Base-by-base conservation (phyloP, 495 filamentous ascomycete species). In the Ascodesmis nigricans region DNA sequence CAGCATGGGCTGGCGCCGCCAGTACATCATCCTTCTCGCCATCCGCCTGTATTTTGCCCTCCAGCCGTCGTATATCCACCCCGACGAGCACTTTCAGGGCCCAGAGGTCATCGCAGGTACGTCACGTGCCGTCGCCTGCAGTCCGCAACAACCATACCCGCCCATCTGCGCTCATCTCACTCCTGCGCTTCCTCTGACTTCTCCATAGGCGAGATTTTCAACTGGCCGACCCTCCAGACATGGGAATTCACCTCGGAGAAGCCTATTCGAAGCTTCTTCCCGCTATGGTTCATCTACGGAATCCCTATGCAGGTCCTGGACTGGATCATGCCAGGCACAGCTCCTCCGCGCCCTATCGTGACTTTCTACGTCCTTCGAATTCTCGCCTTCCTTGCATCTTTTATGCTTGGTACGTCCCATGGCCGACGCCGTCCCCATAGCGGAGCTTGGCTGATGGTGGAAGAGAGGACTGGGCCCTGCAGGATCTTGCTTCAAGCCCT, bases 21-120 rank as follows among this genome's bases (percentile, higher is more conserved):
- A 71, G 33, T 91, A 92, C 55, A 59, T 95, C 44, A 56, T 91
- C 24, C 62, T 97, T 38, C 55, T 91, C 38, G 56, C 80, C 40
- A 73, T 93, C 44, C 76, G 90, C 49, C 65, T 93, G 40, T 95
- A 90, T 63, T 90, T 93, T 47, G 83, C 87, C 28, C 62, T 92
- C 21, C 81, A 74, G 30, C 78, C 87, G 29, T 93, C 84, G 60
- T 97, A 97, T 55, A 68, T 97, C 20, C 87, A 97, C 55, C 87
- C 87, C 2, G 87, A 97, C 58, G 87, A 97, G 62, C 80, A 93
- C 57, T 97, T 97, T 51, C 87, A 97, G 52, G 87, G 87, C 13
- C 87, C 84, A 6, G 87, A 97, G 60, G 75, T 95, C 34, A 84
- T 92, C 47, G 82, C 83, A 40, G 35, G 35, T 30, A 35, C n/a